Conservation (phyloP, 768 basidiomycete species). For the Xerocomellus chrysenteron region DNA sequence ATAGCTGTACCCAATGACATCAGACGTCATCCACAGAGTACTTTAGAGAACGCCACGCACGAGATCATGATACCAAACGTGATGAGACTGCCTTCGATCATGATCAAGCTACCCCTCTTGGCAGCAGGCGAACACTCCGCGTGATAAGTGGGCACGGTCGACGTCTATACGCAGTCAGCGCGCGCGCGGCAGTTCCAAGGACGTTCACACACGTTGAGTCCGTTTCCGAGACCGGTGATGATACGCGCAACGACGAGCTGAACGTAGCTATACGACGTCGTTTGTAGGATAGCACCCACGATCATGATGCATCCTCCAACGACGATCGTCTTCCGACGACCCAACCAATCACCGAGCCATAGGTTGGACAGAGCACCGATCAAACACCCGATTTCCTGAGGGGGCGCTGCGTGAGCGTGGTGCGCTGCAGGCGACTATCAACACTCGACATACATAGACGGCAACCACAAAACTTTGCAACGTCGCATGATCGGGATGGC, state of each 20-base stretch:
- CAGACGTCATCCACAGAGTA: not conserved
- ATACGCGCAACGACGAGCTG: constrained; percentile 63
- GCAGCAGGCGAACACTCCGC: constrained; percentile 64
- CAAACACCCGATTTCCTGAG: constrained; percentile 63
- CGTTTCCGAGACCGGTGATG: constrained; percentile 65
- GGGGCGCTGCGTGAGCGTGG: not conserved
- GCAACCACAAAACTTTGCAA: constrained; percentile 60
- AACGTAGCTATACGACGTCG: constrained; percentile 54
- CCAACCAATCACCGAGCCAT: constrained; percentile 58
- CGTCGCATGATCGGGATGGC: constrained; percentile 45
- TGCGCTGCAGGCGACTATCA: not conserved
- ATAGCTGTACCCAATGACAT: constrained; percentile 13
- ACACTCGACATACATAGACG: constrained; percentile 44
- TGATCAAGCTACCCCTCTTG: constrained; percentile 58
- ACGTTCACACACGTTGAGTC: constrained; percentile 46
- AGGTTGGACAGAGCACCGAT: constrained; percentile 62
- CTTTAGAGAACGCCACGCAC: constrained; percentile 35
- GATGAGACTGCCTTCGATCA: constrained; percentile 64
- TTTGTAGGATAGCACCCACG: constrained; percentile 60
- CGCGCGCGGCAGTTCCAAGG: no score
- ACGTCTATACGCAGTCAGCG: constrained; percentile 43
- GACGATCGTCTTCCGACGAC: constrained; percentile 56
- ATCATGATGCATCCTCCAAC: constrained; percentile 61
- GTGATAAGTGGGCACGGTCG: constrained; percentile 63
- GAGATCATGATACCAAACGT: constrained; percentile 64